A percentile compares a stretch with the other conserved stretches of the same genome.
Evolutionary conservation across 2,329 filamentous ascomycete genomes (phyloP).

Genomic region (Hirsutella thompsonii): DNA sequence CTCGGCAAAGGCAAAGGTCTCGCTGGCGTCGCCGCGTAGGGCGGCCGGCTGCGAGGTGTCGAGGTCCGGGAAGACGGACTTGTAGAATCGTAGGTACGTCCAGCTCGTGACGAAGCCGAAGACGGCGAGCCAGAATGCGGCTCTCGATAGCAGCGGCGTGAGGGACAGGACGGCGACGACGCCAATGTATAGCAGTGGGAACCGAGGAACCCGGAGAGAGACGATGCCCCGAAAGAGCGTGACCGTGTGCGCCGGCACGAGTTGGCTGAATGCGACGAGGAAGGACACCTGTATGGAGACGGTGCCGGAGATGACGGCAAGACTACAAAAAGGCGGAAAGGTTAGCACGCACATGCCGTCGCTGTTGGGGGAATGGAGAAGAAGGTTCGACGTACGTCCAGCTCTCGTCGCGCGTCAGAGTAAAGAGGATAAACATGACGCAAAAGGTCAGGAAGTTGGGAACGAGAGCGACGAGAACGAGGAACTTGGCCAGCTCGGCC

Average conservation of each 20-base stretch:
- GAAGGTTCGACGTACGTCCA: conserved; percentile 47
- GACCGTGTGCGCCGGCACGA: conserved; percentile 93
- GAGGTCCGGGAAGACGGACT: conserved; percentile 57
- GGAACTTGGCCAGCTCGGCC: conserved; percentile 80
- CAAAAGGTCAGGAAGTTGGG: conserved; percentile 69
- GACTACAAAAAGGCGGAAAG: conserved; percentile 30
- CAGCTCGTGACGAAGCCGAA: conserved; percentile 80
- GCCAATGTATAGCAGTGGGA: conserved; percentile 62
- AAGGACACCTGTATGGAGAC: conserved; percentile 85
- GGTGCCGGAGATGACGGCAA: conserved; percentile 77
- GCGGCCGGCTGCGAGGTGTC: conserved; percentile 46
- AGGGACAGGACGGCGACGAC: conserved; percentile 52
- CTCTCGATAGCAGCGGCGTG: conserved; percentile 49
- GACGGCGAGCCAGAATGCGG: conserved; percentile 65
- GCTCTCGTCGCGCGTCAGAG: conserved; percentile 50
- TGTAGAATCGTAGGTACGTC: conserved; percentile 95
- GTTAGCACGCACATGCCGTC: neutral
- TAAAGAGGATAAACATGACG: conserved; percentile 61
- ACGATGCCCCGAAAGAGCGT: conserved; percentile 81
- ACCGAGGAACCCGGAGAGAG: conserved; percentile 70
- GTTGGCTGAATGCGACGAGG: conserved; percentile 93
- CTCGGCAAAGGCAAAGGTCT: conserved; percentile 90
- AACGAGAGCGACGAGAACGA: conserved; percentile 62
- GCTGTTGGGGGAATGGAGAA: neutral
- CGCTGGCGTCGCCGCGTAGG: conserved; percentile 81